Conservation (phyloP, 805 yeast species). For the Nakazawaea ernobii region DNA sequence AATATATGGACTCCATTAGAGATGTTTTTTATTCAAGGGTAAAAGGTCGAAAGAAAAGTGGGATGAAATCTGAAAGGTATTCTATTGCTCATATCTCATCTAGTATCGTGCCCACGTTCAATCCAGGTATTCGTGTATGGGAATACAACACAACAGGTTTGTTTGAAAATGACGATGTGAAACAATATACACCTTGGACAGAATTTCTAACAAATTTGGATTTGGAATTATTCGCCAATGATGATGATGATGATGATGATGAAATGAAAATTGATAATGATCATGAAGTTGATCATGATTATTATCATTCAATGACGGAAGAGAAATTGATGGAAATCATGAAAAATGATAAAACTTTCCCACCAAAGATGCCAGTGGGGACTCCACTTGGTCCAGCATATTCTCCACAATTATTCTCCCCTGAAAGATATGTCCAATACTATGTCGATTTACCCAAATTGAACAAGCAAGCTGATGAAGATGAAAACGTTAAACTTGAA, state of each 20-base stretch:
- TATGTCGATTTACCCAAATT: slow-evolving; percentile 50
- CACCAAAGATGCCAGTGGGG: slow-evolving; percentile 47
- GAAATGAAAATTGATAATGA: slow-evolving; percentile 11
- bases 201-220: slow-evolving; percentile 48
- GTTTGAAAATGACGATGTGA: slow-evolving; percentile 16
- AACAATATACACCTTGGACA: slow-evolving; percentile 47
- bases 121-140: slow-evolving; percentile 81
- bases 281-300: slow-evolving; percentile 13
- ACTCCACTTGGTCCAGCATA: slow-evolving; percentile 72
- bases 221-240: slow-evolving; percentile 17
- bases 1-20: slow-evolving; percentile 54
- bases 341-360: slow-evolving; percentile 54
- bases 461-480: slow-evolving; percentile 31
- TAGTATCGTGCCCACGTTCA: slow-evolving; percentile 78
- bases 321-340: slow-evolving; percentile 5
- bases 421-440: slow-evolving; percentile 67
- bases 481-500: slow-evolving; percentile 37
- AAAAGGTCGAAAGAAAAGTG: slow-evolving; percentile 39
- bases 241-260: slow-evolving; percentile 24
- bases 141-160: slow-evolving; percentile 71
- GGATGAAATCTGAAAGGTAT: slow-evolving; percentile 48
- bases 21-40: slow-evolving; percentile 45
- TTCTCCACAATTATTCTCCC: slow-evolving; percentile 64
- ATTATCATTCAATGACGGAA: slow-evolving; percentile 7
- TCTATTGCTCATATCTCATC: slow-evolving; percentile 65